phyloP scores from a whole-genome alignment of 805 yeast species.

The Ogataea chonburiensis region DNA sequence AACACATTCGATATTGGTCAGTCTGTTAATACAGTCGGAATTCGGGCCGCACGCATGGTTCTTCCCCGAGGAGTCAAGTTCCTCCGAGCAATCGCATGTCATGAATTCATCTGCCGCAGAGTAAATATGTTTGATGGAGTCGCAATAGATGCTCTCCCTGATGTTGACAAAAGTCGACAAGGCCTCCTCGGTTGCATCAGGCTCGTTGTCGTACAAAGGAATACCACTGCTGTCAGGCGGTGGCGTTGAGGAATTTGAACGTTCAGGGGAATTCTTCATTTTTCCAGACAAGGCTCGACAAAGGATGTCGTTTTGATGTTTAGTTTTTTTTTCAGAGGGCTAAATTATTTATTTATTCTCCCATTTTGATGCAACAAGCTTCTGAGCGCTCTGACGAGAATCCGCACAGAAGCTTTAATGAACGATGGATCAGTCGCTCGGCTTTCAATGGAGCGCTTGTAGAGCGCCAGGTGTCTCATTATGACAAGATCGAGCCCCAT shows the following conservation, averaged over 20 bases:
- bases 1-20: constrained; percentile 90
- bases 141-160: constrained; percentile 59
- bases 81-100: constrained; percentile 84
- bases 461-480: constrained; percentile 25
- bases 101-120: constrained; percentile 69
- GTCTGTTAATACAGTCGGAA: constrained; percentile 87
- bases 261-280: constrained; percentile 5
- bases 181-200: constrained; percentile 71
- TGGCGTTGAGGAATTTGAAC: constrained; percentile 23
- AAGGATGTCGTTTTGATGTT: constrained; percentile 2
- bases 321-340: constrained; percentile 8
- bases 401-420: background rate
- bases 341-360: constrained; percentile 1
- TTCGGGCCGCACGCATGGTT: constrained; percentile 78
- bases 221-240: constrained; percentile 13
- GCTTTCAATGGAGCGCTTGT: constrained; percentile 4
- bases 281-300: background rate
- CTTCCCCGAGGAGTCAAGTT: constrained; percentile 38
- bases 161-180: constrained; percentile 53
- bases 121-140: constrained; percentile 62
- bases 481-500: constrained; percentile 27
- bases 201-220: constrained; percentile 39
- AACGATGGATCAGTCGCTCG: background rate
- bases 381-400: background rate
- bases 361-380: constrained; percentile 2